Evolutionary conservation across 1,284 basidiomycete genomes (phyloP).

Genomic region (Pseudozyma flocculosa): DNA sequence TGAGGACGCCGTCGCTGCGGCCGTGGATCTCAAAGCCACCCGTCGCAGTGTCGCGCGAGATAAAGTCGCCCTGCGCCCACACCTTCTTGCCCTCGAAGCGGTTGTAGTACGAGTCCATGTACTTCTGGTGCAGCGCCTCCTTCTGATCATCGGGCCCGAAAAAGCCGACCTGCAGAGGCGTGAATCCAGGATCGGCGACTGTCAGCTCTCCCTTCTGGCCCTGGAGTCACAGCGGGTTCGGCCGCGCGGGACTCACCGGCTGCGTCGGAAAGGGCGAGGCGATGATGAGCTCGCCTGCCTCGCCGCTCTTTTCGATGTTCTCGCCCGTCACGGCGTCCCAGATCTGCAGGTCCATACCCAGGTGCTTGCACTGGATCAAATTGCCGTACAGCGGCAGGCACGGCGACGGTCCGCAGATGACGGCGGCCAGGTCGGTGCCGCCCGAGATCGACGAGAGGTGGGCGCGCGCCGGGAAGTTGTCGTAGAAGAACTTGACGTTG

Average conservation of each 20-base stretch:
- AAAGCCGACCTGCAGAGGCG: conserved; percentile 11
- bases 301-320: conserved; percentile 23
- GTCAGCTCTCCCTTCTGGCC: neutral
- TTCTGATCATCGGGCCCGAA: conserved; percentile 33
- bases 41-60: conserved; percentile 30
- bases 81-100: conserved; percentile 40
- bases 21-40: conserved; percentile 81
- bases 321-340: conserved; percentile 39
- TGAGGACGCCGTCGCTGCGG: conserved; percentile 42
- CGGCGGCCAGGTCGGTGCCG: conserved; percentile 56
- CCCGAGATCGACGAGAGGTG: conserved; percentile 44
- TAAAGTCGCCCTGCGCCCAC: conserved; percentile 43
- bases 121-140: conserved; percentile 48
- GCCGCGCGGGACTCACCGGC: conserved; percentile 36
- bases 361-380: conserved; percentile 50
- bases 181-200: neutral
- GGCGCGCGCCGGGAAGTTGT: conserved; percentile 21
- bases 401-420: conserved; percentile 41
- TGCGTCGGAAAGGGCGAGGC: conserved; percentile 56
- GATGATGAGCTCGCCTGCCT: conserved; percentile 54
- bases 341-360: conserved; percentile 52
- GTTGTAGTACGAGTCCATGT: conserved; percentile 56
- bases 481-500: conserved; percentile 48
- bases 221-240: too few relatives aligned
- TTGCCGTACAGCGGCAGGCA: conserved; percentile 51